Evolutionary conservation across 768 basidiomycete species (phyloP), one percentile per base, ranked within the genome.

Genomic region (Coprinellus micaceus): DNA sequence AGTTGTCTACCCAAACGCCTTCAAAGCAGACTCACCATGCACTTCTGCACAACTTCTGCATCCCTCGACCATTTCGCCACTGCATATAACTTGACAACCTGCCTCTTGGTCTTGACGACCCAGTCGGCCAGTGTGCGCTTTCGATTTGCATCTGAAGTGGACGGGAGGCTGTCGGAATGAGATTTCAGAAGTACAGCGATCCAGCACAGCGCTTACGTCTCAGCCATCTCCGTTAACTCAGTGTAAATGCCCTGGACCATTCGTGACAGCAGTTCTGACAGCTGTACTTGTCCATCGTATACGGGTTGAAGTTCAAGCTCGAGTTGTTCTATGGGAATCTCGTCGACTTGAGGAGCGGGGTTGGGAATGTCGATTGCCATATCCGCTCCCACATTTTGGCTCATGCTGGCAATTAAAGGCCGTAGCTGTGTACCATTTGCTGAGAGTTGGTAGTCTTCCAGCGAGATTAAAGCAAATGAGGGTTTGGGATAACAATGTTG

Each of bases 71-170:
- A 97, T 63, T 93, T 89, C 7, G 82, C 80, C 26, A 94, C 81
- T 11, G 92, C 94, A 64, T 92, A 91, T 13, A 95, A 71, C 69
- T 94, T 94, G 28, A 93, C 87, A 30, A 93, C 83, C 64, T 96
- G 93, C 64, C 93, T 89, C 71, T 95, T 90, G 4, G 82, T 90
- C 67, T 87, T 85, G n/a, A 93, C 88, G 0, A 93, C 91, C 83
- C 89, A 95, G 61, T 94, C 91, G 2, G 90, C 90, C 29, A 95
- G 72, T 17, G 81, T 84, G 33, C 89, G 83, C 64, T 94, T 94
- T 51, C 92, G 82, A 49, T 85, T 87, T 21, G 72, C 73, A 63
- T 93, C 90, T 13, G 89, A 90, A 86, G 88, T 89, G 65, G 86
- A 86, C 43, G 89, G 90, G 76, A 92, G 82, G 17, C 84, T 86